Conservation (phyloP, 2,329 filamentous ascomycete species). For the Stagonosporopsis rhizophila region DNA sequence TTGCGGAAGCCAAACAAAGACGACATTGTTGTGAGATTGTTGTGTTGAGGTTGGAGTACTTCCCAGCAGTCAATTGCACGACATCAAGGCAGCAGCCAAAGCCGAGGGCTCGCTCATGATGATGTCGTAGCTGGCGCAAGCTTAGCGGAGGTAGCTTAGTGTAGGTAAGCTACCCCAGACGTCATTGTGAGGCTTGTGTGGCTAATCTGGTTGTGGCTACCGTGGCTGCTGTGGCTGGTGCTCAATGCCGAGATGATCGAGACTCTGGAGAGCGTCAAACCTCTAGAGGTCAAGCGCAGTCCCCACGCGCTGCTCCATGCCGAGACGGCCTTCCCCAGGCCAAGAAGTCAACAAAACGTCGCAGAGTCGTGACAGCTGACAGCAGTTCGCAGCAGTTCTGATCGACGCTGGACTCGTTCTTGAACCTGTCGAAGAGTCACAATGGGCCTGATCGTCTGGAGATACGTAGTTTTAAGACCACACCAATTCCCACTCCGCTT, state of each 20-base stretch:
- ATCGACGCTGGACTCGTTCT: neutral
- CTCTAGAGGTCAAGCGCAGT: slow-evolving; percentile 14
- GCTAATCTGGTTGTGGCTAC: neutral
- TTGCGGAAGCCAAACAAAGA: slow-evolving; percentile 70
- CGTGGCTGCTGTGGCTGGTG: slow-evolving; percentile 4
- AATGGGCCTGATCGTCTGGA: neutral
- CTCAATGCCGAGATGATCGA: slow-evolving; percentile 2
- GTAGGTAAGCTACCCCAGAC: slow-evolving; percentile 10
- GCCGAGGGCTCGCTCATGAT: slow-evolving; percentile 5
- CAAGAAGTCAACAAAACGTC: slow-evolving; percentile 19
- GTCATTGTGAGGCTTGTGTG: slow-evolving; percentile 12
- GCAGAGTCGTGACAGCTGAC: slow-evolving; percentile 13
- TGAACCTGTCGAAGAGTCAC: neutral
- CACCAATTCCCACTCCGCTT: neutral
- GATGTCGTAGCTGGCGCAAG: slow-evolving; percentile 11
- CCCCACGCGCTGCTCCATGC: slow-evolving; percentile 16
- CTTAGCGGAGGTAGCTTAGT: neutral
- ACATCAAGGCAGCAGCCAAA: slow-evolving; percentile 13
- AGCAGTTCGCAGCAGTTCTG: slow-evolving; percentile 14
- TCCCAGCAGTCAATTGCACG: neutral
- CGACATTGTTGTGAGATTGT: slow-evolving; percentile 54
- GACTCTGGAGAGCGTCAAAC: slow-evolving; percentile 5
- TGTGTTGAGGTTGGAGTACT: slow-evolving; percentile 1
- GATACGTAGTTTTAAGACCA: neutral
- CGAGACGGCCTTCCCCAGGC: slow-evolving; percentile 20